Conservation (phyloP, 345 rosid species). For the Melaleuca alternifolia region DNA sequence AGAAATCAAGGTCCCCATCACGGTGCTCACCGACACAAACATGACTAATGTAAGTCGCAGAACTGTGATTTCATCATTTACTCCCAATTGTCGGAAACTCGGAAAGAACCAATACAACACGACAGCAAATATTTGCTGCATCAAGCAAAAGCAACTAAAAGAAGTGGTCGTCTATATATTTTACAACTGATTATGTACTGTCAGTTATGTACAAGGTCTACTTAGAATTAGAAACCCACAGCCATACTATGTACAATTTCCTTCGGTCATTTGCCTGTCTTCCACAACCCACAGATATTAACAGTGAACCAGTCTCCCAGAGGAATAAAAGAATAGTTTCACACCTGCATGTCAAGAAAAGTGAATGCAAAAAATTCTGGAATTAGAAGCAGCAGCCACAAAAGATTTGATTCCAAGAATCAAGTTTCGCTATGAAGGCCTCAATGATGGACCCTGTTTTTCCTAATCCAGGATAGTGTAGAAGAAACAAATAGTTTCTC, state of each 20-base stretch:
- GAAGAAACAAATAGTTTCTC: not conserved
- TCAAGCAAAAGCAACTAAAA: not conserved
- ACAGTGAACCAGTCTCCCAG: constrained; percentile 20
- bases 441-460: not conserved
- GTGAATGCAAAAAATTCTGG: not conserved
- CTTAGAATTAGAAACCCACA: not conserved
- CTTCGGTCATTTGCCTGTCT: constrained; percentile 1
- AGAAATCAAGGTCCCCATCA: not conserved
- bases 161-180: not conserved
- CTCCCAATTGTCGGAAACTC: not conserved
- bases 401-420: not conserved
- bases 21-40: not conserved
- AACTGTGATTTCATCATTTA: not conserved
- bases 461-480: not conserved
- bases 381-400: not conserved
- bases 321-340: constrained; percentile 34
- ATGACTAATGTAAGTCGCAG: not conserved
- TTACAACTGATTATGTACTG: not conserved
- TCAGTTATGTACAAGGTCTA: constrained; percentile 6
- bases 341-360: constrained; percentile 18
- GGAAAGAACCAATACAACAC: not conserved
- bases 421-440: not conserved
- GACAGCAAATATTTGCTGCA: not conserved
- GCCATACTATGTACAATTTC: not conserved
- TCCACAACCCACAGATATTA: constrained; percentile 21